Evolutionary conservation across 73 alveolate species (phyloP), one percentile per base, ranked within the genome.

Genomic region (Stentor roeselii): DNA sequence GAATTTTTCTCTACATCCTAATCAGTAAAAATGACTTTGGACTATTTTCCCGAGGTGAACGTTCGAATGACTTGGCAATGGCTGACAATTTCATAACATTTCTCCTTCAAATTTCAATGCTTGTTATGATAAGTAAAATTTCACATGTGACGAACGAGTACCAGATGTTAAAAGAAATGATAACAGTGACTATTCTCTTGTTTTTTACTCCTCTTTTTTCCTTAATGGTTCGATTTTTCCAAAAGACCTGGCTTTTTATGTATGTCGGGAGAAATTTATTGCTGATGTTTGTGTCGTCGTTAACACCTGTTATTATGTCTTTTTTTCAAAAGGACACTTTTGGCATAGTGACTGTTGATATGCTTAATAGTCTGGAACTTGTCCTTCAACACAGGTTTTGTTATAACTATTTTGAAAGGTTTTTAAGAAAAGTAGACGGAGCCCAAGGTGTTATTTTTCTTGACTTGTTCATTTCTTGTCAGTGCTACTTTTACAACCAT

Each of bases 401-500:
- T 67, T 67, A 27, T 15, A 40, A 67, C 11, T 36, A 36, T 67
- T 67, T 67, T 67, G 80, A 67, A 34, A 40, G 34, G 50, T 67
- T 67, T 67, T 40, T 67, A 15, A 30, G 30, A 6, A 50, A 21
- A 11, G 6, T 50, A 11, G 67, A 50, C 67, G 21, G 67, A 50
- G n/a, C n/a, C n/a, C 30, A 50, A 21, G 67, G 67, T 21, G 6
- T 21, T 11, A 21, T 50, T 6, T 50, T 50, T 50, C 21, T 50
- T 11, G 67, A 50, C 6, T 11, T 50, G 21, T 50, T 11, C 21
- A 6, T 50, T 11, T 11, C 30, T 50, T 50, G 67, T 50, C 30
- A 50, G 21, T 50, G 67, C 67, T 50, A 50, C 21, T 50, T 50
- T 50, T 6, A 21, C 30, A 11, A 11, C 21, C 6, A 21, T 50